Percentiles rank a stretch among this genome's conserved stretches.
These are phyloP conservation scores for Colletotrichum shisoi DNA, from an alignment of 2,329 filamentous ascomycete species.

Conservation along the genomic window DNA sequence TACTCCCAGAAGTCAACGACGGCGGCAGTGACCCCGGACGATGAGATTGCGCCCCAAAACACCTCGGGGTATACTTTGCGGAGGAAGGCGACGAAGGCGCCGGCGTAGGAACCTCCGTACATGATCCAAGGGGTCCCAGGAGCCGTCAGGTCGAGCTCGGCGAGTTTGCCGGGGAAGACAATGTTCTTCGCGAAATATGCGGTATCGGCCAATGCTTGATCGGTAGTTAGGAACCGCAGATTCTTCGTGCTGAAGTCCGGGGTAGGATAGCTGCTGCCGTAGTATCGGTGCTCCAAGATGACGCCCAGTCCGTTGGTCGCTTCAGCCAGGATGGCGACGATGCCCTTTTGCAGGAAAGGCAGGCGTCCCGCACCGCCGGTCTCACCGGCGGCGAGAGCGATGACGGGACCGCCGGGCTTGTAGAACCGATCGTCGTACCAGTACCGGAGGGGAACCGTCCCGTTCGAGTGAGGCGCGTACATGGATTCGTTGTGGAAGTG, in stretches of 20 bases:
- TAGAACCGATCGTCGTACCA: constrained; percentile 85
- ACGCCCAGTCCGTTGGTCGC: constrained; percentile 79
- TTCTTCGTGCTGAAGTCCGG: constrained; percentile 71
- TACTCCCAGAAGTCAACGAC: constrained; percentile 79
- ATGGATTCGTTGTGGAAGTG: constrained; percentile 82
- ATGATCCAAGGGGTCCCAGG: constrained; percentile 74
- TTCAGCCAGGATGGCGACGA: constrained; percentile 73
- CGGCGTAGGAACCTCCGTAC: constrained; percentile 86
- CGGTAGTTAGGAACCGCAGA: constrained; percentile 81
- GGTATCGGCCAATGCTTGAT: constrained; percentile 81
- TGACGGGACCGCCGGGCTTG: constrained; percentile 78
- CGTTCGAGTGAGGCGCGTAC: constrained; percentile 79
- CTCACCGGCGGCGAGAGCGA: constrained; percentile 78
- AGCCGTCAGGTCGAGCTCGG: constrained; percentile 71
- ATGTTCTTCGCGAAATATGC: constrained; percentile 81
- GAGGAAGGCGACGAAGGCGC: constrained; percentile 78
- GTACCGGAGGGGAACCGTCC: constrained; percentile 75
- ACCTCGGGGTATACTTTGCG: constrained; percentile 78
- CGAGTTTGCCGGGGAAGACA: constrained; percentile 70
- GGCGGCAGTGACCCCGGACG: constrained; percentile 79
- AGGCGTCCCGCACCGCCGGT: constrained; percentile 68
- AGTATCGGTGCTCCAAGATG: constrained; percentile 87
- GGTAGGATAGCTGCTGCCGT: constrained; percentile 77
- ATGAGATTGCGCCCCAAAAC: constrained; percentile 81
- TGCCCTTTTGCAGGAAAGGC: constrained; percentile 78